Conservation (phyloP, 805 yeast genomes). For the Metschnikowia lachancei region DNA sequence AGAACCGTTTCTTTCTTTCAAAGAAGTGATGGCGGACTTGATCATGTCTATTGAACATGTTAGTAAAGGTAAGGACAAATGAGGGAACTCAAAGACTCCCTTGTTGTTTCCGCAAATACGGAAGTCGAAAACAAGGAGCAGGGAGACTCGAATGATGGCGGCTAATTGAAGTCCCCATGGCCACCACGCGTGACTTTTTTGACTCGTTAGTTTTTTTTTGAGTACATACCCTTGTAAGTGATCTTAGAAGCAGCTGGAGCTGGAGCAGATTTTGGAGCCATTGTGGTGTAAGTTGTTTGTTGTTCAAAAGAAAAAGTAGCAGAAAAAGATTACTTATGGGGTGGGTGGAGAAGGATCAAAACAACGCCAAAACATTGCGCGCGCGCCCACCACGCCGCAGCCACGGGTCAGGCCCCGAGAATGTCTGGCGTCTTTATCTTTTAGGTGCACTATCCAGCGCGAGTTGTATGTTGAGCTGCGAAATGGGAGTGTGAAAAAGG, state of each 20-base stretch:
- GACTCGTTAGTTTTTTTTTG: no score
- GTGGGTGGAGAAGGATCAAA: slow-evolving; percentile 12
- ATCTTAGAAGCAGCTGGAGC: slow-evolving; percentile 12
- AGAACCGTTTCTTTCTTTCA: slow-evolving; percentile 80
- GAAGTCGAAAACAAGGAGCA: slow-evolving; percentile 5
- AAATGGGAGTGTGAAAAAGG: no score
- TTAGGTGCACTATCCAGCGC: background rate
- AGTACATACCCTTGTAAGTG: slow-evolving; percentile 19
- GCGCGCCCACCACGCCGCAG: slow-evolving; percentile 1
- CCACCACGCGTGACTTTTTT: no score
- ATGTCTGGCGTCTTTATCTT: background rate
- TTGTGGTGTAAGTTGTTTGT: slow-evolving; percentile 3
- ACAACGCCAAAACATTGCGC: slow-evolving; percentile 12
- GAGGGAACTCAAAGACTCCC: background rate
- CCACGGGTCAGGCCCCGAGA: background rate
- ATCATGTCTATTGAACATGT: slow-evolving; percentile 47
- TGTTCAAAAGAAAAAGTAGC: slow-evolving; percentile 8
- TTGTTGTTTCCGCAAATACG: slow-evolving; percentile 9
- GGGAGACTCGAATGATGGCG: background rate
- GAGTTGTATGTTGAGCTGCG: no score
- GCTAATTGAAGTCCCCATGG: background rate
- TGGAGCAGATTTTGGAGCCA: slow-evolving; percentile 19
- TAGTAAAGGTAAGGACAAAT: background rate
- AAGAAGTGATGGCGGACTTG: slow-evolving; percentile 62
- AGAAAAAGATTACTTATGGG: slow-evolving; percentile 5